Base-by-base conservation (phyloP, 2,329 filamentous ascomycete species). In the Metarhizium robertsii region DNA sequence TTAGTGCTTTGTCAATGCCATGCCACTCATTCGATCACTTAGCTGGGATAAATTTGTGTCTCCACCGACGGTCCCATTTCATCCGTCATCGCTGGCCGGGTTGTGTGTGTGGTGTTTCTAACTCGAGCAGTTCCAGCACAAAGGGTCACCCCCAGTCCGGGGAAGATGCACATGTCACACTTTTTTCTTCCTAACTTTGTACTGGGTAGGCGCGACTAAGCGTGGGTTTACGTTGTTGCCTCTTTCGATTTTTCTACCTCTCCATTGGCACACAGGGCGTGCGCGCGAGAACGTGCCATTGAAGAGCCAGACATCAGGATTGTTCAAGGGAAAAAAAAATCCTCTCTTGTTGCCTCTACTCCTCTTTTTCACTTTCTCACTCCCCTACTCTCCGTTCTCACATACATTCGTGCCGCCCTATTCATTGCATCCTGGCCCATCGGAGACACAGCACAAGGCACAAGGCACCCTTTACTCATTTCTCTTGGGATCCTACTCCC, bases 101-200 rank as follows among this genome's bases (percentile, higher is more conserved):
- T 52, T 49, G 45, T 32, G 18, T 48, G 52, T 36, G 5, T 20
- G 47, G 16, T 43, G 38, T 40, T 40, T 30, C 25, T 30, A 6
- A 48, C 20, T 48, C 30, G 45, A 29, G 45, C 45, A 14, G 25
- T 54, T 55, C 48, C 53, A 48, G 48, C 53, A 47, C 29, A 38
- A 25, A 55, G 32, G 54, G 30, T 54, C 20, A 18, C 32, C 49
- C 52, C 53, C 30, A 48, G 55, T 55, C 55, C 34, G 57, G 57
- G 50, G 57, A 53, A 57, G 53, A 48, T 43, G 55, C 55, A 57
- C 57, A 59, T 55, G 55, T 55, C 53, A 50, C 55, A 20, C 53
- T 29, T 45, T 40, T 53, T 42, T 52, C 50, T 32, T 42, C 38
- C 50, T 42, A 51, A 48, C 29, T 50, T 29, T 48, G 38, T 40